These are phyloP conservation scores for Xanthoconium stramineum DNA, from an alignment of 768 basidiomycete species.

Conservation along the genomic window DNA sequence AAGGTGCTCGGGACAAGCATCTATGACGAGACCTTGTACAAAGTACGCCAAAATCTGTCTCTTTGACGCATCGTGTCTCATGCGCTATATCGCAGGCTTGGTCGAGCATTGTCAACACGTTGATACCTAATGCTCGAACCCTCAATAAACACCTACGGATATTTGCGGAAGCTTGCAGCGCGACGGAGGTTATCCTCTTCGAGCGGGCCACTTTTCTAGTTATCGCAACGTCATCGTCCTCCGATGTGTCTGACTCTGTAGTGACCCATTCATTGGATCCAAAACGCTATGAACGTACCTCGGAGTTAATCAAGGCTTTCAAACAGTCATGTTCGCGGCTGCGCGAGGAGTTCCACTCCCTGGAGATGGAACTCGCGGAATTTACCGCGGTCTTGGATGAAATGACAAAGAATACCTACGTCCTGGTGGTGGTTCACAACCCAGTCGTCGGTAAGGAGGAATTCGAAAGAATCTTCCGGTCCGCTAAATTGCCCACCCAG, in stretches of 20 bases:
- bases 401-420: slow-evolving; percentile 90
- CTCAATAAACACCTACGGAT: slow-evolving; percentile 84
- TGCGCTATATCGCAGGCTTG: slow-evolving; percentile 66
- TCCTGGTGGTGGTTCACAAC: slow-evolving; percentile 85
- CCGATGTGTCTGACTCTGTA: slow-evolving; percentile 31
- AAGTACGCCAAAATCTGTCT: slow-evolving; percentile 42
- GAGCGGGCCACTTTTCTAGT: slow-evolving; percentile 98
- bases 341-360: slow-evolving; percentile 78
- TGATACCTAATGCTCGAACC: slow-evolving; percentile 92
- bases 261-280: slow-evolving; percentile 52
- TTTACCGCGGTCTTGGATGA: slow-evolving; percentile 91
- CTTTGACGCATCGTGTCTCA: slow-evolving; percentile 9
- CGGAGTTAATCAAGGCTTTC: slow-evolving; percentile 94
- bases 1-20: slow-evolving; percentile 93
- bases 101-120: slow-evolving; percentile 95
- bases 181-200: slow-evolving; percentile 93
- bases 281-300: slow-evolving; percentile 81
- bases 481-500: slow-evolving; percentile 38
- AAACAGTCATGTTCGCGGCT: slow-evolving; percentile 86
- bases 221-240: slow-evolving; percentile 75
- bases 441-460: slow-evolving; percentile 71
- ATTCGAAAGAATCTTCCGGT: not conserved
- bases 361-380: slow-evolving; percentile 82
- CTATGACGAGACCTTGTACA: slow-evolving; percentile 96
- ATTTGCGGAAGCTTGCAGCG: slow-evolving; percentile 83